Evolutionary conservation across 2,329 filamentous ascomycete species (phyloP).

Genomic region (Rutstroemia sp.): DNA sequence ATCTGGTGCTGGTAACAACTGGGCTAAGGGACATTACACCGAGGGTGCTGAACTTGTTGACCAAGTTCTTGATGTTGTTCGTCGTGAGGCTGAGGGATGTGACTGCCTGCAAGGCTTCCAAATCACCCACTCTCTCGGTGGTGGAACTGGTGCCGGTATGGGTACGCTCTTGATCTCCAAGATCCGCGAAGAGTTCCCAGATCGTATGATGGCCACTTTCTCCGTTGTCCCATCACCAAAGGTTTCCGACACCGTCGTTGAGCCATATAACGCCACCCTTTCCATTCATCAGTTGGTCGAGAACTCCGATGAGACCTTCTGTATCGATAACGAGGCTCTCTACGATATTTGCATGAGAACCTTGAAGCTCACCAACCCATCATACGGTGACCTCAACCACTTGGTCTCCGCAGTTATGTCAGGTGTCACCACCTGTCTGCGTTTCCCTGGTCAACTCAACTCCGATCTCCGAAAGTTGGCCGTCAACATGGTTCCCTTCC

Average conservation of each 20-base stretch:
- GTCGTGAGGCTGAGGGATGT: slow-evolving; percentile 96
- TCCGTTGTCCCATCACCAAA: slow-evolving; percentile 98
- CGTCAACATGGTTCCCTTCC: slow-evolving; percentile 99
- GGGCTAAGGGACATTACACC: slow-evolving; percentile 99
- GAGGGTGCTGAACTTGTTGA: slow-evolving; percentile 99
- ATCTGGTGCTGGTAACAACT: slow-evolving; percentile 99
- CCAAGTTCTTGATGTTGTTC: slow-evolving; percentile 95
- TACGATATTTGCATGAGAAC: slow-evolving; percentile 99
- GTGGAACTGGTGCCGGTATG: slow-evolving; percentile 99
- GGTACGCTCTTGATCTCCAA: slow-evolving; percentile 99
- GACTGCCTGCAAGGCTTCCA: slow-evolving; percentile 99
- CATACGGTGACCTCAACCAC: slow-evolving; percentile 99
- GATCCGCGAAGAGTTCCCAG: slow-evolving; percentile 99
- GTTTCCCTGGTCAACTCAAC: slow-evolving; percentile 99
- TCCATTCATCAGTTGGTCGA: slow-evolving; percentile 98
- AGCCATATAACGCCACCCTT: slow-evolving; percentile 99
- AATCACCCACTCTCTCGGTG: slow-evolving; percentile 99
- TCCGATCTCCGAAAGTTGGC: slow-evolving; percentile 98
- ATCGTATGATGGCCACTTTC: slow-evolving; percentile 99
- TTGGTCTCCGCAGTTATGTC: slow-evolving; percentile 99
- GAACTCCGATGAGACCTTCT: slow-evolving; percentile 99
- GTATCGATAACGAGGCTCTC: slow-evolving; percentile 99
- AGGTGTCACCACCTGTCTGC: slow-evolving; percentile 94
- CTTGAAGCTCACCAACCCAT: slow-evolving; percentile 96
- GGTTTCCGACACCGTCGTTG: slow-evolving; percentile 98